Evolutionary conservation across 192 early-diverging fungal species (phyloP).

Genomic region (Thamnidium elegans): DNA sequence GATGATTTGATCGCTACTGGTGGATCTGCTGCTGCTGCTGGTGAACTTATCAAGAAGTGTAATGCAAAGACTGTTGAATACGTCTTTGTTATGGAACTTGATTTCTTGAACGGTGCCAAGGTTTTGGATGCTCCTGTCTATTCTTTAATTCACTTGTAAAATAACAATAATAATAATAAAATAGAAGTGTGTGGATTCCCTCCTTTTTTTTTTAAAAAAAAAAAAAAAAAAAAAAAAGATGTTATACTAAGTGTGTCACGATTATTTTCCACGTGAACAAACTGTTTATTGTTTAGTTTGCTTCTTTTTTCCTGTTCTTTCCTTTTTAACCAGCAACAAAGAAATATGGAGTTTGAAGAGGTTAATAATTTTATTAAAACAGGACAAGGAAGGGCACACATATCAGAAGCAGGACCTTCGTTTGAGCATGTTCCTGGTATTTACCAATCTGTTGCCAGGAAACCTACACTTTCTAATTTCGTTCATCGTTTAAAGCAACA

Average conservation of each 20-base stretch:
- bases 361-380: slow-evolving; percentile 1
- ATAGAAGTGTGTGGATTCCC: too few relatives aligned
- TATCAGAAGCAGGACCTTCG: too few relatives aligned
- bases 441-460: neutral
- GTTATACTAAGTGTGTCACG: too few relatives aligned
- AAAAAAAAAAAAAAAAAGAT: too few relatives aligned
- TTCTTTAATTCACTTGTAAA: slow-evolving; percentile 68
- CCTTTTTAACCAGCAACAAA: neutral
- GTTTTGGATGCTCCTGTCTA: slow-evolving; percentile 84
- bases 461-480: slow-evolving; percentile 8
- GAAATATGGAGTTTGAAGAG: slow-evolving; percentile 6
- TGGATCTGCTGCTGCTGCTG: slow-evolving; percentile 40
- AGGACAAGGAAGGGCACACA: neutral
- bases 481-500: slow-evolving; percentile 5
- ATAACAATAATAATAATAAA: too few relatives aligned
- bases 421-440: neutral
- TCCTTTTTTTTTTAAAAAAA: too few relatives aligned
- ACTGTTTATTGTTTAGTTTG: neutral
- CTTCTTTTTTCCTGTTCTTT: neutral
- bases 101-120: slow-evolving; percentile 76
- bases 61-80: slow-evolving; percentile 78
- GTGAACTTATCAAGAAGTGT: slow-evolving; percentile 70
- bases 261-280: too few relatives aligned
- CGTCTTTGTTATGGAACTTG: slow-evolving; percentile 91
- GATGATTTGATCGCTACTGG: slow-evolving; percentile 95